phyloP scores from a whole-genome alignment of 2,329 filamentous ascomycete species.

The Fusarium pininemorale region DNA sequence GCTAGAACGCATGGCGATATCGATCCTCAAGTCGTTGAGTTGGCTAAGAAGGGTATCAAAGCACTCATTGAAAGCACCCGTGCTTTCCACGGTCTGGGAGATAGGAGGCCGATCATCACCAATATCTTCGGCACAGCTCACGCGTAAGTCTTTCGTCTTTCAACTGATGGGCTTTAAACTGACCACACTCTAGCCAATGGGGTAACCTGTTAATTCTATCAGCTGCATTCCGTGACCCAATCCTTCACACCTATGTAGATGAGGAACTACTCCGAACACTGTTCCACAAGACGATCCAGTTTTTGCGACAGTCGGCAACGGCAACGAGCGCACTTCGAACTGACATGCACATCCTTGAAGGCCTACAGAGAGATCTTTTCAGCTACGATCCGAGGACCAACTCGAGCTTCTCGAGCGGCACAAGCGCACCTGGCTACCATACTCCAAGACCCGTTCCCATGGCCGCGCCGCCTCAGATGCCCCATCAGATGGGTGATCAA shows the following conservation, averaged over 20 bases:
- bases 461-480: slow-evolving; percentile 38
- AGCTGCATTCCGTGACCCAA: slow-evolving; percentile 76
- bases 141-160: slow-evolving; percentile 72
- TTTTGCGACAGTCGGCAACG: slow-evolving; percentile 74
- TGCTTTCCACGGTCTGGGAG: slow-evolving; percentile 75
- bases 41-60: slow-evolving; percentile 71
- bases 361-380: slow-evolving; percentile 59
- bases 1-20: slow-evolving; percentile 52
- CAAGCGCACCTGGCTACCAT: slow-evolving; percentile 43
- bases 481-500: slow-evolving; percentile 36
- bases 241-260: slow-evolving; percentile 67
- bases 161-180: slow-evolving; percentile 1
- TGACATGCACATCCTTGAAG: slow-evolving; percentile 78
- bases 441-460: slow-evolving; percentile 38
- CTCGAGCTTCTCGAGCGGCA: slow-evolving; percentile 56
- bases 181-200: slow-evolving; percentile 76
- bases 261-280: slow-evolving; percentile 65
- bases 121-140: slow-evolving; percentile 96
- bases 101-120: slow-evolving; percentile 83
- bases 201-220: slow-evolving; percentile 93
- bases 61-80: slow-evolving; percentile 86
- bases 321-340: slow-evolving; percentile 78
- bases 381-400: slow-evolving; percentile 43
- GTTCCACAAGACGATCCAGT: slow-evolving; percentile 77
- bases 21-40: slow-evolving; percentile 58